Evolutionary conservation across 2,329 filamentous ascomycete genomes (phyloP), one percentile per base, ranked within the genome.

Genomic region (Phialophora chinensis): DNA sequence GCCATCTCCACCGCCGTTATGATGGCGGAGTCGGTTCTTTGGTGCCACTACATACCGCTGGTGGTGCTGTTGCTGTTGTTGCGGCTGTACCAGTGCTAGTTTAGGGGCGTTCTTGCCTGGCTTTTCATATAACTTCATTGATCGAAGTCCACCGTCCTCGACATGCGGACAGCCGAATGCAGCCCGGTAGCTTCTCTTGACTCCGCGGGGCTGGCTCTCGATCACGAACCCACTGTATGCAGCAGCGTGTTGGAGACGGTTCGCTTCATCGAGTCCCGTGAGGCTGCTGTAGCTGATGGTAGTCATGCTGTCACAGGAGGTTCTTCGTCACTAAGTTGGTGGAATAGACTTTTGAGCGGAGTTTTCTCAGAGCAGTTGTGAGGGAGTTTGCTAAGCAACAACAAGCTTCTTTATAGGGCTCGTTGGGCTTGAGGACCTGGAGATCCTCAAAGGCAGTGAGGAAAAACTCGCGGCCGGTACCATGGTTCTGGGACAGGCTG

Each of bases 401-500:
- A 42, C 38, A 17, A 7, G 14, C 14, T 7, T 25, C 12, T 25
- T 52, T 52, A 7, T 52, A 27, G 20, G 2, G 23, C 14, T 7
- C 23, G 49, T 23, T 52, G 8, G 20, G 4, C 10, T 27, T 5
- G 49, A 52, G 20, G 20, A 11, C 25, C 25, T 23, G 4, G 10
- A 25, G 20, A 20, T 23, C 49, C 49, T 27, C 20, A 52, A 23
- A 7, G 49, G 23, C 3, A 6, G 0, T 14, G 2, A 27, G 23
- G 14, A 52, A 52, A 12, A 27, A 3, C 11, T 50, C 20, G 11
- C 8, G 10, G 31, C 31, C 10, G 31, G 47, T 50, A 33, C 57
- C 57, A 49, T 50, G 57, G 27, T 50, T 10, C 57, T 33, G 57
- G 42, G 53, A 55, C 53, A 23, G 17, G 27, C 53, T 12, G 12